Evolutionary conservation across 2,329 filamentous ascomycete species (phyloP).

Genomic region (Calonectria multiphialidica): DNA sequence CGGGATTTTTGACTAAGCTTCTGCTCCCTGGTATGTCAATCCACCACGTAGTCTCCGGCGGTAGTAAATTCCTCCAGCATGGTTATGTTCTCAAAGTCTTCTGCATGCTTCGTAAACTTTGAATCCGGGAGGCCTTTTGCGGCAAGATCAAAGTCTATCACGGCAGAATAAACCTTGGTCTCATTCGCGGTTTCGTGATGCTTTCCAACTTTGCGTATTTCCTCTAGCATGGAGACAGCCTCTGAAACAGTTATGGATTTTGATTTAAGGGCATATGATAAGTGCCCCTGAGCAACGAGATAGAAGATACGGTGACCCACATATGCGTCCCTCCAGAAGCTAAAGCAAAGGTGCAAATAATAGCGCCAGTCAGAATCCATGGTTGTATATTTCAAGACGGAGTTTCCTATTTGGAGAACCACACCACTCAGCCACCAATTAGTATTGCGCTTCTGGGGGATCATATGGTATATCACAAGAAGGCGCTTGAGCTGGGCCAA

Average conservation of each 20-base stretch:
- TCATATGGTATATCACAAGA: not conserved
- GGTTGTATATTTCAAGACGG: not conserved
- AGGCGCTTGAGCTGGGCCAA: not conserved
- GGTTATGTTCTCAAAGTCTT: too few relatives aligned
- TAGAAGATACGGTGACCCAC: not conserved
- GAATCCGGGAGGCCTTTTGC: too few relatives aligned
- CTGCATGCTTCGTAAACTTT: too few relatives aligned
- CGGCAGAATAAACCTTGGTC: too few relatives aligned
- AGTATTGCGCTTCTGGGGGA: not conserved
- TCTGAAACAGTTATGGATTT: not conserved
- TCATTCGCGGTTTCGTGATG: too few relatives aligned
- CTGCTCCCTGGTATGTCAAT: too few relatives aligned
- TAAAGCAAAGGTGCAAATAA: not conserved
- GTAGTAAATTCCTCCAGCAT: too few relatives aligned
- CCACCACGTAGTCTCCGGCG: too few relatives aligned
- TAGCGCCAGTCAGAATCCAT: not conserved
- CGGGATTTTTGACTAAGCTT: too few relatives aligned
- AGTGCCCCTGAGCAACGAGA: not conserved
- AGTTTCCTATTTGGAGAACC: not conserved
- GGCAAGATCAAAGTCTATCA: too few relatives aligned
- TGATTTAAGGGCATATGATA: not conserved
- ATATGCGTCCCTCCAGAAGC: not conserved
- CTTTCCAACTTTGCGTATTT: not conserved
- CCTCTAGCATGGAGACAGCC: not conserved
- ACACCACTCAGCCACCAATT: not conserved